These are phyloP conservation scores for Apium graveolens DNA, from an alignment of 129 eudicot species.

Conservation along the genomic window DNA sequence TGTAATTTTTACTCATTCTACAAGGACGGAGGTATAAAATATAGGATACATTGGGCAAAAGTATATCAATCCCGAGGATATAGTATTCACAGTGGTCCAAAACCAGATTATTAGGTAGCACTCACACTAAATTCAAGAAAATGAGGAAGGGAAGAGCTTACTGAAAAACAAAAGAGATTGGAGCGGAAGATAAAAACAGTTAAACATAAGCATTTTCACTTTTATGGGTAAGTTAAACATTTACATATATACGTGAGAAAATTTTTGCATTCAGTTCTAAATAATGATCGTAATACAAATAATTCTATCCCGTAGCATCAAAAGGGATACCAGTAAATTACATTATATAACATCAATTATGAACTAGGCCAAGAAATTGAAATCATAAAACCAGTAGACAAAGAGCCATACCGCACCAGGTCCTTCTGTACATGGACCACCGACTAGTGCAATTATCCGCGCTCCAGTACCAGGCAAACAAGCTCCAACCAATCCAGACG, in stretches of 20 bases:
- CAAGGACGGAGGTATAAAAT: neutral
- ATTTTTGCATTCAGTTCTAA: neutral
- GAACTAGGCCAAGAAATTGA: neutral
- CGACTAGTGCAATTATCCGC: slow-evolving; percentile 73
- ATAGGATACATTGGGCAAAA: neutral
- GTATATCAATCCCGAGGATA: neutral
- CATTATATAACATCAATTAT: neutral
- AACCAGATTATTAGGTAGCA: neutral
- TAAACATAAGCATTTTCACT: neutral
- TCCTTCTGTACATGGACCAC: slow-evolving; percentile 99
- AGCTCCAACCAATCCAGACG: slow-evolving; percentile 82
- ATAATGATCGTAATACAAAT: neutral
- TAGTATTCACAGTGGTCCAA: neutral
- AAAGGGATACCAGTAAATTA: neutral
- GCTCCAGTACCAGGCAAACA: slow-evolving; percentile 80
- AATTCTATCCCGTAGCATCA: neutral
- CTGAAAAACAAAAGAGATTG: neutral
- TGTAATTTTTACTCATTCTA: neutral
- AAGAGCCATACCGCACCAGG: slow-evolving; percentile 73
- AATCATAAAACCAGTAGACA: slow-evolving; percentile 5
- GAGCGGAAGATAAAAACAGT: neutral
- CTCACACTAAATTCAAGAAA: neutral
- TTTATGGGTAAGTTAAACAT: too few relatives aligned
- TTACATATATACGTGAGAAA: neutral
- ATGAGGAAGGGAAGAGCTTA: neutral